These are phyloP conservation scores for Heritiera littoralis DNA, from an alignment of 345 rosid species.

Conservation along the genomic window DNA sequence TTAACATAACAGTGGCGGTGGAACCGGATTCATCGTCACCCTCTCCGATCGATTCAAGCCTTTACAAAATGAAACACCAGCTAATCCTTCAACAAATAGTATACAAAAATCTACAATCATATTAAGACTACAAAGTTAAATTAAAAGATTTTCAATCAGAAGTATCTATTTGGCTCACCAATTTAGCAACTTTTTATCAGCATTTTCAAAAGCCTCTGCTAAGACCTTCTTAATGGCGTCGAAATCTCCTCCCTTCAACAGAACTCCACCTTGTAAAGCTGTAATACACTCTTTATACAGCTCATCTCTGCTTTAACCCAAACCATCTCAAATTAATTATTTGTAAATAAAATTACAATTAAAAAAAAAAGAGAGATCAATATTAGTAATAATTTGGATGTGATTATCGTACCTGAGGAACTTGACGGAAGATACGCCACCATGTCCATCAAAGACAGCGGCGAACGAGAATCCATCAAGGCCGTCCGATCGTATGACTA, in stretches of 20 bases:
- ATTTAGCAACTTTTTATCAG: conserved; percentile 61
- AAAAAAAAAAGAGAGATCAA: neutral
- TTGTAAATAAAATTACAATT: neutral
- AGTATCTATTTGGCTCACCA: conserved; percentile 43
- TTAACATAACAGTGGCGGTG: conserved; percentile 74
- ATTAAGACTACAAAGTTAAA: neutral
- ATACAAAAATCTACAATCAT: conserved; percentile 26
- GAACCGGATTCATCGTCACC: conserved; percentile 88
- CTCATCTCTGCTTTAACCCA: conserved; percentile 62
- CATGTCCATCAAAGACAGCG: conserved; percentile 91
- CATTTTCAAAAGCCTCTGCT: conserved; percentile 62
- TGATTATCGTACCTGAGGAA: conserved; percentile 62
- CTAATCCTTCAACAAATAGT: conserved; percentile 35
- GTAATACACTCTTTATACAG: conserved; percentile 75
- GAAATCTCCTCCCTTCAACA: conserved; percentile 60
- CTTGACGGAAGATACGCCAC: conserved; percentile 67
- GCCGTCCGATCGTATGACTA: conserved; percentile 67
- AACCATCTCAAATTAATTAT: conserved; percentile 10
- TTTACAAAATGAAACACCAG: conserved; percentile 44
- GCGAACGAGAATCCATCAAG: conserved; percentile 84
- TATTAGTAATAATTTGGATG: neutral
- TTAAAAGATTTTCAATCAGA: neutral
- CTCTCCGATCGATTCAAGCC: conserved; percentile 59
- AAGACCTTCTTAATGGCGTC: conserved; percentile 50
- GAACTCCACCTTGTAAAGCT: conserved; percentile 72